Conservation (phyloP, 2,329 filamentous ascomycete genomes). For the Penicillium sp. region DNA sequence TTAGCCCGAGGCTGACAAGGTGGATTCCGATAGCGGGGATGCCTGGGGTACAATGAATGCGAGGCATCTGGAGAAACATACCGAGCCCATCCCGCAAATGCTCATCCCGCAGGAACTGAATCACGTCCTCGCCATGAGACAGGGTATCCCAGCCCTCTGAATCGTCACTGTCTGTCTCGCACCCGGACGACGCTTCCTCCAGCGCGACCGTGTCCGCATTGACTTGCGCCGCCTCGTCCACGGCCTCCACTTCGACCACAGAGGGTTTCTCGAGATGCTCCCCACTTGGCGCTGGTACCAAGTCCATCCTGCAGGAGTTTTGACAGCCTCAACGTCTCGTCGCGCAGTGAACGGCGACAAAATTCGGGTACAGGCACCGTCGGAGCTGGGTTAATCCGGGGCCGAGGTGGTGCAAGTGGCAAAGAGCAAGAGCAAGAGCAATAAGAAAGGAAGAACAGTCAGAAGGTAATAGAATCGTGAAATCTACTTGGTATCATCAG, state of each 20-base stretch:
- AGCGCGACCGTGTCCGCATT: constrained; percentile 26
- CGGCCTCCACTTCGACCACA: constrained; percentile 34
- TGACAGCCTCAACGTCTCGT: constrained; percentile 31
- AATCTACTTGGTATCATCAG: constrained; percentile 29
- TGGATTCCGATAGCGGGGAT: constrained; percentile 20
- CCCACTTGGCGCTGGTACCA: constrained; percentile 32
- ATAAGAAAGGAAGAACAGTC: not conserved
- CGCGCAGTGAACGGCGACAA: constrained; percentile 17
- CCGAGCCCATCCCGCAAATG: constrained; percentile 41
- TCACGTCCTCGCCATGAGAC: constrained; percentile 57
- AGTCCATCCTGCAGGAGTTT: constrained; percentile 35
- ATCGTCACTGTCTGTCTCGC: constrained; percentile 34
- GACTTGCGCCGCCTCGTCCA: constrained; percentile 25
- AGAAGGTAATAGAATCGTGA: too few species aligned
- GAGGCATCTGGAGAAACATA: constrained; percentile 38
- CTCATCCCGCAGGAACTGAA: constrained; percentile 54
- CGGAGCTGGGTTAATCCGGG: constrained; percentile 30
- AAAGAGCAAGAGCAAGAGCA: constrained; percentile 4
- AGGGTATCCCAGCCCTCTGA: constrained; percentile 55
- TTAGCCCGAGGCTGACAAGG: constrained; percentile 13
- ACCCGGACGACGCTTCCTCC: constrained; percentile 32
- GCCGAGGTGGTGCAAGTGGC: constrained; percentile 20
- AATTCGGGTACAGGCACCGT: constrained; percentile 26
- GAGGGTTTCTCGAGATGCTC: constrained; percentile 33
- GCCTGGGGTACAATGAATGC: constrained; percentile 14